Percentiles rank a stretch among this genome's conserved stretches.
phyloP scores from a whole-genome alignment of 306 rosid genomes.

The Cucurbita pepo region DNA sequence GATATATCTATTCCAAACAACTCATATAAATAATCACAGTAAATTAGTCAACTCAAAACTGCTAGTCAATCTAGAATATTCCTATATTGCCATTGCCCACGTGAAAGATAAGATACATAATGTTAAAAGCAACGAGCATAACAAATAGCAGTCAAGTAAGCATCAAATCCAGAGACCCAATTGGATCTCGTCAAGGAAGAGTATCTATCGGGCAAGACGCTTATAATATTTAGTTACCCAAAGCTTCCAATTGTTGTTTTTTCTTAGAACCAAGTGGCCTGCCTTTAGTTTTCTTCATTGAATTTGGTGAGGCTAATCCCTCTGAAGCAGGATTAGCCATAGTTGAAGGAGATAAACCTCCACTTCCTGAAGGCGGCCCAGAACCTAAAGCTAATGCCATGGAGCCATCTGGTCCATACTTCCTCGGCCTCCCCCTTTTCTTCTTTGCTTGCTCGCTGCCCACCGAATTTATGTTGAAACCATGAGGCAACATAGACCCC shows the following conservation, averaged over 20 bases:
- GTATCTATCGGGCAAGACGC: neutral
- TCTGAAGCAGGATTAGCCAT: slow-evolving; percentile 7
- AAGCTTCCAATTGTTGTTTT: slow-evolving; percentile 24
- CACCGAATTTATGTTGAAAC: slow-evolving; percentile 17
- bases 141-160: neutral
- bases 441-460: slow-evolving; percentile 28
- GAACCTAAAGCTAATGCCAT: slow-evolving; percentile 26
- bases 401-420: slow-evolving; percentile 52
- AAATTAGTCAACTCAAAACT: neutral
- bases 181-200: neutral
- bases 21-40: neutral
- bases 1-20: neutral
- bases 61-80: neutral
- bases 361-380: slow-evolving; percentile 13
- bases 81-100: neutral
- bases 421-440: slow-evolving; percentile 79
- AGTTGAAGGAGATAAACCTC: slow-evolving; percentile 21
- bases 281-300: slow-evolving; percentile 50
- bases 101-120: neutral
- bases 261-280: slow-evolving; percentile 59
- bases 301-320: slow-evolving; percentile 16
- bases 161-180: slow-evolving; percentile 1
- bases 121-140: neutral
- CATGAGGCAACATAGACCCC: slow-evolving; percentile 10
- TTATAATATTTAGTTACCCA: slow-evolving; percentile 18